These are phyloP conservation scores for Periglandula ipomoeae DNA, from an alignment of 2,329 filamentous ascomycete species.

Conservation along the genomic window DNA sequence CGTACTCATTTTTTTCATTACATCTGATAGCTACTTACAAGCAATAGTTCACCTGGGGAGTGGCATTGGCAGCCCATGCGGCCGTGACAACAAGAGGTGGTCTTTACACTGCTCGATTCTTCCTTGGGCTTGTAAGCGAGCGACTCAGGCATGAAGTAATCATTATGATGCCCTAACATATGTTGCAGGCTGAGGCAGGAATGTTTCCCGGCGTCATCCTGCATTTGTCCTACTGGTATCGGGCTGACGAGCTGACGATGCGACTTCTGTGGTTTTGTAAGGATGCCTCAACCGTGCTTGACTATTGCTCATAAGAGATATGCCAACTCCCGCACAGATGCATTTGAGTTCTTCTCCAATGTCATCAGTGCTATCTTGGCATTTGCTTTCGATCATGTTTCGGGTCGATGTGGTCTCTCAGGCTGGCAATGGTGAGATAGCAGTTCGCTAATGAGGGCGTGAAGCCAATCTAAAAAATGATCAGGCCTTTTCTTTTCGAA, in stretches of 20 bases:
- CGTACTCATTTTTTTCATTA: not conserved
- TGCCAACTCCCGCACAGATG: constrained; percentile 15
- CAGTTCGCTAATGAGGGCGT: no score
- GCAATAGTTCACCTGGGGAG: constrained; percentile 25
- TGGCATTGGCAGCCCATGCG: constrained; percentile 23
- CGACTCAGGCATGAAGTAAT: not conserved
- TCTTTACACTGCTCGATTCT: constrained; percentile 27
- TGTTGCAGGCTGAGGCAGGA: constrained; percentile 25
- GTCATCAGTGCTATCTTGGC: constrained; percentile 34
- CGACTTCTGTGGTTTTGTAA: constrained; percentile 18
- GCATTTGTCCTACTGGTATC: constrained; percentile 38
- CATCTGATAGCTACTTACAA: not conserved
- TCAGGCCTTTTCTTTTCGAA: constrained; percentile 31
- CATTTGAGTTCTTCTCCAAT: constrained; percentile 30
- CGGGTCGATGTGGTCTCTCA: constrained; percentile 24
- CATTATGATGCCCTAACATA: not conserved
- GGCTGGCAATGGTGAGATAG: constrained; percentile 17
- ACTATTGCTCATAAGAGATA: constrained; percentile 17
- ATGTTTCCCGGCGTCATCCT: constrained; percentile 33
- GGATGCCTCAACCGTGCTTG: constrained; percentile 31
- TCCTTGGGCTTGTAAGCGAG: constrained; percentile 19
- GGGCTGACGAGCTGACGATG: constrained; percentile 36
- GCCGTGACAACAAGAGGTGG: constrained; percentile 28
- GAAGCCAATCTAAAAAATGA: no score
- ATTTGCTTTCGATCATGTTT: constrained; percentile 31